Percentiles rank a stretch among this genome's conserved stretches.
Evolutionary conservation across 805 yeast species (phyloP).

Genomic region (Naumovozyma baii): DNA sequence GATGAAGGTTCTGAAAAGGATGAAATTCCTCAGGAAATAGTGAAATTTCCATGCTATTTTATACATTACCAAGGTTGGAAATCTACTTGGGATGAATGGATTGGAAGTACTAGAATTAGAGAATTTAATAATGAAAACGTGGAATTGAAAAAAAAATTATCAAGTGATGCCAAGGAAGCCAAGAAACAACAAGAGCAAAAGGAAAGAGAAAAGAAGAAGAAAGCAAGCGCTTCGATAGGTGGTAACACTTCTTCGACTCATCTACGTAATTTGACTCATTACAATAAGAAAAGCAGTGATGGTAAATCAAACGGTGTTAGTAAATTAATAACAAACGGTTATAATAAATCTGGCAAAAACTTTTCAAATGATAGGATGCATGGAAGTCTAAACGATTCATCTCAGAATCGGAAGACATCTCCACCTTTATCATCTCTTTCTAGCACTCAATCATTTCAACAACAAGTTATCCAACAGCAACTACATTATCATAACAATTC

Average conservation of each 20-base stretch:
- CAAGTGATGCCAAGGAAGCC: conserved; percentile 35
- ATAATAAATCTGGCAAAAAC: background rate
- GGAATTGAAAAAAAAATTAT: conserved; percentile 50
- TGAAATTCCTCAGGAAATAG: conserved; percentile 30
- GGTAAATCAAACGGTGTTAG: background rate
- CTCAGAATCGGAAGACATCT: background rate
- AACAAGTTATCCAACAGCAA: background rate
- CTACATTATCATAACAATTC: conserved; percentile 1
- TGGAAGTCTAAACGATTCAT: background rate
- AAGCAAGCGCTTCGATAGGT: background rate
- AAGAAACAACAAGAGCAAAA: conserved; percentile 25
- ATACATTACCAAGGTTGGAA: conserved; percentile 97
- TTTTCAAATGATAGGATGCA: background rate
- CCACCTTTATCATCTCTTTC: background rate
- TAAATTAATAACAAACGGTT: background rate
- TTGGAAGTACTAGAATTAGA: conserved; percentile 54
- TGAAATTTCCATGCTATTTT: conserved; percentile 40
- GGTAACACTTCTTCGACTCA: background rate
- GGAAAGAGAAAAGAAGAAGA: conserved; percentile 18
- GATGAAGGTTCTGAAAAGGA: conserved; percentile 1
- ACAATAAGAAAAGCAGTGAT: background rate
- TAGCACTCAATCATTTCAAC: background rate
- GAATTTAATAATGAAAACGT: conserved; percentile 61
- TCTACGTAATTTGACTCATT: background rate
- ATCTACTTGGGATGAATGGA: conserved; percentile 96